Evolutionary conservation across 2,329 filamentous ascomycete genomes (phyloP).

Genomic region (Dactylonectria estremocensis): DNA sequence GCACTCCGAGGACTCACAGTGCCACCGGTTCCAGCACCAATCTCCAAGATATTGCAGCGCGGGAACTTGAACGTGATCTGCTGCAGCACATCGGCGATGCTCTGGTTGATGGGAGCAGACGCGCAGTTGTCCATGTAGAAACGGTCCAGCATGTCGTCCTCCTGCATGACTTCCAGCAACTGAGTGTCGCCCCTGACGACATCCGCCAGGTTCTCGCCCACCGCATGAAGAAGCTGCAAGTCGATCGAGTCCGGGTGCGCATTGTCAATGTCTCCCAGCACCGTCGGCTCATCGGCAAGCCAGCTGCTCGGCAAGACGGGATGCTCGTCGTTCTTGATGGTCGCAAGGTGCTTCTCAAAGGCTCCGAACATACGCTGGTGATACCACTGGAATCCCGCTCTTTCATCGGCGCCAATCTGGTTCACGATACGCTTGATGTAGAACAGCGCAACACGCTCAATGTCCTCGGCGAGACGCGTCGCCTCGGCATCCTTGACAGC

Average conservation of each 20-base stretch:
- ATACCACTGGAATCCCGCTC: constrained; percentile 24
- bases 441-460: constrained; percentile 30
- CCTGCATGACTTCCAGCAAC: constrained; percentile 32
- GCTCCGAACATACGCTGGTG: constrained; percentile 29
- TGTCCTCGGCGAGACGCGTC: constrained; percentile 20
- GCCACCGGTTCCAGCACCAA: constrained; percentile 31
- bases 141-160: constrained; percentile 31
- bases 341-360: constrained; percentile 26
- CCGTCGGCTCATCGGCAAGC: constrained; percentile 20
- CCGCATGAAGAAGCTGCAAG: constrained; percentile 30
- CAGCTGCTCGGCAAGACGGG: constrained; percentile 26
- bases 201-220: constrained; percentile 27
- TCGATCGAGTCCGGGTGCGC: constrained; percentile 27
- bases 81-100: constrained; percentile 26
- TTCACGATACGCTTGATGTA: constrained; percentile 25
- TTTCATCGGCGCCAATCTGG: constrained; percentile 21
- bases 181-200: constrained; percentile 29
- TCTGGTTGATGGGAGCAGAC: constrained; percentile 24
- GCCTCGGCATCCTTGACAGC: constrained; percentile 17
- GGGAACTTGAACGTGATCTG: constrained; percentile 31
- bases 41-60: constrained; percentile 24
- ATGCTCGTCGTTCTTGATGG: constrained; percentile 18
- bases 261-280: constrained; percentile 16
- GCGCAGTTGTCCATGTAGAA: constrained; percentile 35
- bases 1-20: constrained; percentile 11